Conservation (phyloP, 2,329 filamentous ascomycete genomes). For the Phaeosphaeria sp. region DNA sequence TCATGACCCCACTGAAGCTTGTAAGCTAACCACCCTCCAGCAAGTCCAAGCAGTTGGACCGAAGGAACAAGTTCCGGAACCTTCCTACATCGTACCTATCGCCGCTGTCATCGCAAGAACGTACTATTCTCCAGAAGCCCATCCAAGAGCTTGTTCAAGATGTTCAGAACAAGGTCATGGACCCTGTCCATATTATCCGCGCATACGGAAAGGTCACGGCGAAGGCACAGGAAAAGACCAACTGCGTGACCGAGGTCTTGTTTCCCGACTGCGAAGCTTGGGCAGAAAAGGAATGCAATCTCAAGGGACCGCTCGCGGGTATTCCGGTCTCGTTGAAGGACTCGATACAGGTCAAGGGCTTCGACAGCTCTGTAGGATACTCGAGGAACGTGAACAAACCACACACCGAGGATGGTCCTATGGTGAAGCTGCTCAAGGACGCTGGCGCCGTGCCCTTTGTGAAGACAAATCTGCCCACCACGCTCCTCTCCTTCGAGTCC, state of each 20-base stretch:
- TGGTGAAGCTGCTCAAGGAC: slow-evolving; percentile 80
- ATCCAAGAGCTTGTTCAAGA: slow-evolving; percentile 80
- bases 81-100: slow-evolving; percentile 71
- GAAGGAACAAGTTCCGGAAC: slow-evolving; percentile 70
- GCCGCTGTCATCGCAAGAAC: slow-evolving; percentile 69
- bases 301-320: slow-evolving; percentile 82
- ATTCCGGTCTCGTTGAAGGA: slow-evolving; percentile 87
- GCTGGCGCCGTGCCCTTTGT: slow-evolving; percentile 89
- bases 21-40: slow-evolving; percentile 54
- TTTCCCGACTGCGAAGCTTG: slow-evolving; percentile 79
- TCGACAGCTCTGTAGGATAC: slow-evolving; percentile 83
- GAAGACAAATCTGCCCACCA: slow-evolving; percentile 90
- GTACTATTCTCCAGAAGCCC: slow-evolving; percentile 71
- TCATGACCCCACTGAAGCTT: slow-evolving; percentile 12
- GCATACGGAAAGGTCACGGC: slow-evolving; percentile 88
- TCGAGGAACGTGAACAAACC: slow-evolving; percentile 74
- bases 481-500: slow-evolving; percentile 84
- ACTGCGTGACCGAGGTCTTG: slow-evolving; percentile 88
- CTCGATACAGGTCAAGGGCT: slow-evolving; percentile 77
- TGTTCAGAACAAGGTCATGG: slow-evolving; percentile 72
- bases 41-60: slow-evolving; percentile 79
- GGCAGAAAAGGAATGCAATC: slow-evolving; percentile 67
- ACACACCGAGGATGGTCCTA: slow-evolving; percentile 69
- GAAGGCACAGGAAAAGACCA: slow-evolving; percentile 83
- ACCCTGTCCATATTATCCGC: slow-evolving; percentile 75